phyloP scores from a whole-genome alignment of 2,329 filamentous ascomycete species.

The Fusarium algeriense region DNA sequence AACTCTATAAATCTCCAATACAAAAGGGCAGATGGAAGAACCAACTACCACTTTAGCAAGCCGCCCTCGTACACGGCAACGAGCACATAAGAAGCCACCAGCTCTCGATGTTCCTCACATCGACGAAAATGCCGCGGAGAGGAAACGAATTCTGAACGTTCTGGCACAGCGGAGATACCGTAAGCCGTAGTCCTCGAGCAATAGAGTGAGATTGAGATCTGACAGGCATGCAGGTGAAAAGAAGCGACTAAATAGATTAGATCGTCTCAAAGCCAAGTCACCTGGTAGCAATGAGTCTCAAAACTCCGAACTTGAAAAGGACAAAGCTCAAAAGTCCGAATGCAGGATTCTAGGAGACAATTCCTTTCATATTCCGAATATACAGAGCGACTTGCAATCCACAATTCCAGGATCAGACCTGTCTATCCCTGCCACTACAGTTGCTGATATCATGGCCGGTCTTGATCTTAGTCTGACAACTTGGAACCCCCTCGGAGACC shows the following conservation, averaged over 20 bases:
- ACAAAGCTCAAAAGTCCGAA: not conserved
- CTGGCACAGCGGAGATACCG: conserved; percentile 67
- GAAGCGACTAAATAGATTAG: conserved; percentile 44
- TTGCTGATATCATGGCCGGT: conserved; percentile 33
- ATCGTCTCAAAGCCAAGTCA: conserved; percentile 43
- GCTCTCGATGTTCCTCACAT: conserved; percentile 61
- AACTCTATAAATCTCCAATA: not conserved
- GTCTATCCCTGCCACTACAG: conserved; percentile 10
- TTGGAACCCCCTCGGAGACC: conserved; percentile 43
- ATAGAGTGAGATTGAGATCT: not conserved
- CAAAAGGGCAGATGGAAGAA: conserved; percentile 17
- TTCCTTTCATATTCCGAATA: conserved; percentile 6
- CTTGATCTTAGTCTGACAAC: conserved; percentile 41
- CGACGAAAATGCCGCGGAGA: conserved; percentile 63
- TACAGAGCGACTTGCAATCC: not conserved
- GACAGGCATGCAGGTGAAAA: conserved; percentile 48
- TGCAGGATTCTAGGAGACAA: conserved; percentile 16
- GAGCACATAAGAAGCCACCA: conserved; percentile 56
- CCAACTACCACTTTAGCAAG: conserved; percentile 6
- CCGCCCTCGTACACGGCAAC: conserved; percentile 54
- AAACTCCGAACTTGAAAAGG: not conserved
- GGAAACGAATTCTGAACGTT: conserved; percentile 66
- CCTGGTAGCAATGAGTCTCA: conserved; percentile 7
- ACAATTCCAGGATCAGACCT: conserved; percentile 2
- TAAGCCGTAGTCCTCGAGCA: conserved; percentile 38